Percentiles rank a stretch among this genome's conserved stretches.
Conservation (phyloP, 441 rosid genomes). For the Syzygium malaccense region DNA sequence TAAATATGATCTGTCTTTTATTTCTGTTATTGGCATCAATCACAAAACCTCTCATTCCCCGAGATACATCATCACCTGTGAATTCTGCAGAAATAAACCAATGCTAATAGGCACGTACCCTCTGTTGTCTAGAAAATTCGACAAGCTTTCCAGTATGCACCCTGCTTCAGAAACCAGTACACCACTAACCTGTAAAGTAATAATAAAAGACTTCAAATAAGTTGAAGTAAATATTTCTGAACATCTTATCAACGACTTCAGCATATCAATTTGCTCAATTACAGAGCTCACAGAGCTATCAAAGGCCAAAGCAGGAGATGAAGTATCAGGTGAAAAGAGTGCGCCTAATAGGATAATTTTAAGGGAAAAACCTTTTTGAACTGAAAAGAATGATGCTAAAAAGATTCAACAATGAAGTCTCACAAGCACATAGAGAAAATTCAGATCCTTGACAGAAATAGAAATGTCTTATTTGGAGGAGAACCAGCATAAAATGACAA, state of each 20-base stretch:
- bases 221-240: not conserved
- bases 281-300: not conserved
- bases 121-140: slow-evolving; percentile 62
- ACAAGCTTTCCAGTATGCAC: slow-evolving; percentile 88
- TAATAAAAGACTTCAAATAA: not conserved
- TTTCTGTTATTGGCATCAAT: not conserved
- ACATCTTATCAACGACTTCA: not conserved
- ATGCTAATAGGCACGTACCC: slow-evolving; percentile 40
- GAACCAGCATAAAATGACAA: not conserved
- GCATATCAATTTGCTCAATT: not conserved
- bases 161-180: slow-evolving; percentile 95
- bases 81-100: not conserved
- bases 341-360: not conserved
- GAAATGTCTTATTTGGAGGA: not conserved
- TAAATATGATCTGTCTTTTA: not conserved
- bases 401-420: not conserved
- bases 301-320: not conserved
- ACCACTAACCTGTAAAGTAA: slow-evolving; percentile 71
- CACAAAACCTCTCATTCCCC: not conserved
- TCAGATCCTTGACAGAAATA: not conserved
- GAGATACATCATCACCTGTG: not conserved
- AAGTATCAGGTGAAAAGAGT: not conserved
- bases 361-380: not conserved
- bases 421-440: not conserved
- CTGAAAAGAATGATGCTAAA: not conserved